Evolutionary conservation across 257 asterid genomes (phyloP), one percentile per base, ranked within the genome.

Genomic region (Sherardia arvensis): DNA sequence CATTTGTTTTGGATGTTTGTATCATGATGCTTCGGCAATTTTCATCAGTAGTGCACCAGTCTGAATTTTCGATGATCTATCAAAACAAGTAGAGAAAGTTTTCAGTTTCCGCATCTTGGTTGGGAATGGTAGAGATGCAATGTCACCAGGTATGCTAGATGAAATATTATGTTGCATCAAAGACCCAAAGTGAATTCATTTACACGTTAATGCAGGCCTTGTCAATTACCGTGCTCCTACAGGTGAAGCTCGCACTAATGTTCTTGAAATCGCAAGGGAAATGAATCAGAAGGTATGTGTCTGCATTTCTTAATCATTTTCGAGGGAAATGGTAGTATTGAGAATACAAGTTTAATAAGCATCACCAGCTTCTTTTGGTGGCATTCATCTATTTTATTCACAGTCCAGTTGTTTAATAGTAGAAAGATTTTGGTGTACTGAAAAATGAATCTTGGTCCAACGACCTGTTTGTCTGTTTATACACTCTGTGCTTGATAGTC

Each of bases 221-320:
- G 95, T 81, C 65, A 92, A 92, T 79, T 71, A 83, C 82, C 85
- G 95, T 66, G 98, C 88, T 55, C 84, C 87, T 59, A 73, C 91
- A 47, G 95, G 97, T 20, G 83, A 81, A 76, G 97, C 95, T 73
- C 93, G 65, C 36, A 40, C 71, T 23, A 92, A 88, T 84, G 97
- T 95, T 62, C 85, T 92, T 70, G 95, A 84, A 75, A 77, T 88
- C 51, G 97, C 98, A 48, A 77, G 83, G 47, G 80, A 73, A 45
- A 92, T 92, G 72, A 88, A 74, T 71, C 81, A 77, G 72, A 92
- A 92, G 98, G 98, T 88, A 67, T 36, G 30, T 55, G 29, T 59
- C 47, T 34, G 36, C 26, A 21, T 38, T 14, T 21, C 57, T 14
- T 28, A 12, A 22, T 21, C 59, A 62, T 40, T 33, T 34, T 36